Base-by-base conservation (phyloP, 176 grass and related monocot species). In the Aegilops sharonensis region DNA sequence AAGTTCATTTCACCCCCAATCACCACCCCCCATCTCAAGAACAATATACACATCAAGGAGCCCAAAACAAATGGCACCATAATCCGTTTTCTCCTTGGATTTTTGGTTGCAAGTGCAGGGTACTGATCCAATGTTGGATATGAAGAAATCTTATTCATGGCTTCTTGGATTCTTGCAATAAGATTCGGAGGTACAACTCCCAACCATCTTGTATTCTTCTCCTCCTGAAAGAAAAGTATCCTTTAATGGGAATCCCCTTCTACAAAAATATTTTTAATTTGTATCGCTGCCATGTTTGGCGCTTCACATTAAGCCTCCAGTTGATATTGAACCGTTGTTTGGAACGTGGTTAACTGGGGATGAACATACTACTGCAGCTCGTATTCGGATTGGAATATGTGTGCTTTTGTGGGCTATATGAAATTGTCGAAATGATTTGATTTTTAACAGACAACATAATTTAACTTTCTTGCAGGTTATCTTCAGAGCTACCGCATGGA, bases 71-170 rank as follows among this genome's bases (percentile, higher is more conserved):
- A 72, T 40, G 25, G 2, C 24, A 75, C 36, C 11, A 14, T 63
- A 63, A n/a, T 63, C 40, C 17, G 60, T 6, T 17, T 74, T 74
- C n/a, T 63, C 69, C 18, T 71, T 37, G 20, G 9, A 4, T 72
- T 48, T 82, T 77, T 64, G 84, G 43, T 82, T 71, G 78, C 11
- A 23, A 14, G 84, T 81, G 43, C 50, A 62, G 15, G 45, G 20
- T 31, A 75, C 10, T 31, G 52, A 75, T 74, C 54, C 69, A 43
- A 15, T 36, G 40, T 24, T 9, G 36, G 1, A 34, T 50, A 72
- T 24, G 36, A 43, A 50, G 35, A 31, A 14, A 77, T 14, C 63
- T 35, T 76, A 75, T 68, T 77, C 73, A 68, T 54, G 15, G 43
- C 37, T 42, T 57, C 8, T 52, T 52, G 57, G 40, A 39, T 64